Evolutionary conservation across 2,329 filamentous ascomycete species (phyloP).

Genomic region (Chlorencoelia australis): DNA sequence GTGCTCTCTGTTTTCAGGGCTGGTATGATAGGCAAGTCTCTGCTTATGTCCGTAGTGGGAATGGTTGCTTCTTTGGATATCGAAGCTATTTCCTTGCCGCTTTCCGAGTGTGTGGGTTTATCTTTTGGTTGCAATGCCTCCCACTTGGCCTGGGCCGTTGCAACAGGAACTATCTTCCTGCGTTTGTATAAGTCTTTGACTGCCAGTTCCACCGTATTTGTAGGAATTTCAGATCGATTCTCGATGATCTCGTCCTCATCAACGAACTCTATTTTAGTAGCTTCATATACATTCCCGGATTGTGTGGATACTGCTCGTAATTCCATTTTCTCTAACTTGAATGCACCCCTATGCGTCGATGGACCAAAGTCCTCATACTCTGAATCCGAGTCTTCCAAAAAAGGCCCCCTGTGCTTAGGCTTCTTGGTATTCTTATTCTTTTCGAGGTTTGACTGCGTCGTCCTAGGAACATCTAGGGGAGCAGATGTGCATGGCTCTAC

Average conservation of each 20-base stretch:
- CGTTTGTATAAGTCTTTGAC: slow-evolving; percentile 8
- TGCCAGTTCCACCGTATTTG: slow-evolving; percentile 6
- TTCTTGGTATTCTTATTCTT: slow-evolving; percentile 12
- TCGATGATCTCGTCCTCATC: slow-evolving; percentile 11
- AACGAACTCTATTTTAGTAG: slow-evolving; percentile 10
- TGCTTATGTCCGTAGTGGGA: slow-evolving; percentile 1
- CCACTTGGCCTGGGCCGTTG: slow-evolving; percentile 22
- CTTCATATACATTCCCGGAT: slow-evolving; percentile 9
- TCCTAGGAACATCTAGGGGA: neutral
- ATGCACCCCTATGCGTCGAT: no score
- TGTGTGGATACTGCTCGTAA: slow-evolving; percentile 11
- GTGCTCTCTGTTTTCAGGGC: slow-evolving; percentile 40
- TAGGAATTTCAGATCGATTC: slow-evolving; percentile 12
- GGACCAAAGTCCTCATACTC: slow-evolving; percentile 38
- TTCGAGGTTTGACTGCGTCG: neutral
- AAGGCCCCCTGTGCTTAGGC: slow-evolving; percentile 42
- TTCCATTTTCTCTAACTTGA: slow-evolving; percentile 13
- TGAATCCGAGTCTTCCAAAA: slow-evolving; percentile 60
- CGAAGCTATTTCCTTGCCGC: no score
- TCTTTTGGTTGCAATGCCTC: slow-evolving; percentile 20
- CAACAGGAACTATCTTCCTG: slow-evolving; percentile 16
- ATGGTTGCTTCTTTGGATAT: no score
- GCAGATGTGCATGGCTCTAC: slow-evolving; percentile 1
- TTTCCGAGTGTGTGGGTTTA: slow-evolving; percentile 3
- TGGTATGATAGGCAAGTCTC: slow-evolving; percentile 27